Conservation (phyloP, 164 flowering plant genomes). For the Cinnamomum chago region DNA sequence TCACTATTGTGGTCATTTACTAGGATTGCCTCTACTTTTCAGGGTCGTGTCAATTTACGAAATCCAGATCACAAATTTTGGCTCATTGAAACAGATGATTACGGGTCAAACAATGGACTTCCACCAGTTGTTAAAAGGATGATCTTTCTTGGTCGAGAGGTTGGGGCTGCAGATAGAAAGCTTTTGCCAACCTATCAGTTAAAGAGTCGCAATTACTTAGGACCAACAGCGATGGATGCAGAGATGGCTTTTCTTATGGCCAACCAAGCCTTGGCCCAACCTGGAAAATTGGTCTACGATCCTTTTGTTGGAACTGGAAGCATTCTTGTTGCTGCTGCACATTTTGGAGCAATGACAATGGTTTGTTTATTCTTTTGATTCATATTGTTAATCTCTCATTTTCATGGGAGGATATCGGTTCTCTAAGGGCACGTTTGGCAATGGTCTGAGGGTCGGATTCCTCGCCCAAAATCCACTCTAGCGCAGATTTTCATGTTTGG, state of each 20-base stretch:
- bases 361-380: conserved; percentile 29
- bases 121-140: conserved; percentile 75
- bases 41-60: conserved; percentile 82
- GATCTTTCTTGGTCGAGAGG: conserved; percentile 89
- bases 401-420: neutral
- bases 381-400: conserved; percentile 3
- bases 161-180: conserved; percentile 89
- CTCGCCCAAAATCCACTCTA: too few species aligned
- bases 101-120: conserved; percentile 78
- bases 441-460: too few species aligned
- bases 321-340: conserved; percentile 92
- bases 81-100: conserved; percentile 87
- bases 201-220: conserved; percentile 86
- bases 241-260: conserved; percentile 99
- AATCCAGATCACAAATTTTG: conserved; percentile 82
- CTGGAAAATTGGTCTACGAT: conserved; percentile 86
- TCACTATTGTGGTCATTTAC: conserved; percentile 3
- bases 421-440: too few species aligned
- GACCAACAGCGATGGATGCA: conserved; percentile 99
- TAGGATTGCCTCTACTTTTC: conserved; percentile 17
- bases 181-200: conserved; percentile 86
- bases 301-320: conserved; percentile 99
- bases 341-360: conserved; percentile 98
- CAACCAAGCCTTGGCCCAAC: conserved; percentile 72
- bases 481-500: too few species aligned